Evolutionary conservation across 331 rosid genomes (phyloP), one percentile per base, ranked within the genome.

Genomic region (Phaseolus coccineus): DNA sequence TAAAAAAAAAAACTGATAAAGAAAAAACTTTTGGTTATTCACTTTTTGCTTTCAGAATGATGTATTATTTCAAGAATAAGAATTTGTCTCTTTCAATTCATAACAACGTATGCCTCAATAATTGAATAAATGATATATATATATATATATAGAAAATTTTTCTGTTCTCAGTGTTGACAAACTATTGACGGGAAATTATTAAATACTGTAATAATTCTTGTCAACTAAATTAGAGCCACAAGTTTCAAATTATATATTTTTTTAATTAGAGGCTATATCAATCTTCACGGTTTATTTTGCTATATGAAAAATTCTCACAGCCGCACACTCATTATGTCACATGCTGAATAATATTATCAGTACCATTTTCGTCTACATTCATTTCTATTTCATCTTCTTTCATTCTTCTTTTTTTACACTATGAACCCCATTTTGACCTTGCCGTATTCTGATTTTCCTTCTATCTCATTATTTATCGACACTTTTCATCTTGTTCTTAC

Each of bases 181-280:
- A 25, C 2, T 25, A 25, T 25, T 10, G 35, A 10, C 64, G 12
- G 14, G 0, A 57, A 39, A 42, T 42, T 4, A 22, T 75, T 3
- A 33, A 74, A 59, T 33, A 1, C 14, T 11, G 44, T 33, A 27
- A 72, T 31, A 6, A 63, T 61, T 12, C 33, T 65, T 31, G 86
- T 44, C 86, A 2, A 16, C 50, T 53, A 27, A 72, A 65, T 58
- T 2, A 11, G 52, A 67, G 71, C 83, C 83, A 57, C 70, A 66
- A 10, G 55, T 72, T 59, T 59, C 40, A 59, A 30, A 59, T 27
- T 16, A 0, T 24, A 8, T 22, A 3, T 22, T 55, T 24, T 56
- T 58, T 58, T 58, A 58, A 28, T 58, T 58, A 28, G 39, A 58
- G 37, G 39, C 28, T 1, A 28, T 28, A 27, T 28, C n/a, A 58